Base-by-base conservation (phyloP, 768 basidiomycete genomes). In the Trichaptum fuscoviolaceum region DNA sequence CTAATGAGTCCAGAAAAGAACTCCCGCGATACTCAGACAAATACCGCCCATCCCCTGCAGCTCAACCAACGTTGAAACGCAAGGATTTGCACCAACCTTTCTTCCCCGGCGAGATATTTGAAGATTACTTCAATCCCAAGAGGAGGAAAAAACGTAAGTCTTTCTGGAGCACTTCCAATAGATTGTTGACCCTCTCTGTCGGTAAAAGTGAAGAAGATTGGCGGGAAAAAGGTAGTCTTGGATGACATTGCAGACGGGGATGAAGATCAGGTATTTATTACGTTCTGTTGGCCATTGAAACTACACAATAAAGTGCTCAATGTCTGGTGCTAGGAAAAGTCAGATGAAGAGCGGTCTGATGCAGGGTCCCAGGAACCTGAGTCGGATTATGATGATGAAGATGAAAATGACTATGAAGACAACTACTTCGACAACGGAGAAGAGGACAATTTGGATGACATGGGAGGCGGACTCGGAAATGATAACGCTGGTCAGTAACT, bases 371-470 rank as follows among this genome's bases (percentile, higher is more conserved):
- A 89, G 70, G 84, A 75, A 34, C 83, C 76, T 7, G 86, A 87
- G 57, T 87, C 85, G 26, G 92, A 94, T 74, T 93, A 93, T 72
- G 92, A 93, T 35, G 93, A 96, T 75, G 92, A 93, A 71, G 93
- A 94, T 72, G 93, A 94, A 75, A 93, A 95, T 70, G 93, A 95
- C 69, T 95, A 95, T 68, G 92, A 89, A 2, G 90, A 91, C 68
- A 92, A 95, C 73, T 94, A 95, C 81, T 95, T 95, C 73, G 92
- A 95, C 75, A 93, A 93, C 64, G 92, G 92, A 20, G 92, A 93
- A 76, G 87, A 82, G 3, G 92, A 94, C 64, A 91, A 94, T 71
- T 75, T 84, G 65, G 93, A 95, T 71, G 88, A 92, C 71, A 75
- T 91, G 24, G 91, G 89, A 6, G 92, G 84, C 9, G 89, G 86